Conservation (phyloP, 2,329 filamentous ascomycete species). For the Venturia oleaginea region DNA sequence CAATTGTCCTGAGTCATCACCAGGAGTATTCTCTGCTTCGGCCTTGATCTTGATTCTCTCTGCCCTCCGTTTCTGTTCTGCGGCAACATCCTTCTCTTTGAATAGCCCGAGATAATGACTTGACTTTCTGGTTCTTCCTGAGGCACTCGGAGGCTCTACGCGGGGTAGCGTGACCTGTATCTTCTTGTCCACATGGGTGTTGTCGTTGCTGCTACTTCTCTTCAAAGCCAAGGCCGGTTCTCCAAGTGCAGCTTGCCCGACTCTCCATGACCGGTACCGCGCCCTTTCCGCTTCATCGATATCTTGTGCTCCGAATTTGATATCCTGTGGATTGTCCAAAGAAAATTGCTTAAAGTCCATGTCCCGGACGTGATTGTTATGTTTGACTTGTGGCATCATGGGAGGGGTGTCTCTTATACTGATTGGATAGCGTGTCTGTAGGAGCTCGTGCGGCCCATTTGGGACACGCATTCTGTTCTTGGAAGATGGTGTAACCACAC, state of each 20-base stretch:
- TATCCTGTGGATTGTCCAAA: constrained; percentile 23
- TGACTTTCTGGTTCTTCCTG: constrained; percentile 54
- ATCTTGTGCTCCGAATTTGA: constrained; percentile 5
- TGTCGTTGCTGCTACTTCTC: constrained; percentile 34
- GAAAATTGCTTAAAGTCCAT: constrained; percentile 31
- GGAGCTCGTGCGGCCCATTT: constrained; percentile 18
- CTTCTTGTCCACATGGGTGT: constrained; percentile 47
- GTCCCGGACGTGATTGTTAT: not conserved
- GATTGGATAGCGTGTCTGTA: constrained; percentile 5
- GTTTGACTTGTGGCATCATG: constrained; percentile 18
- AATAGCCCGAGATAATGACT: constrained; percentile 58
- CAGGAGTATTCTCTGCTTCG: constrained; percentile 8
- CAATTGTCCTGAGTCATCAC: not conserved
- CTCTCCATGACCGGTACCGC: constrained; percentile 40
- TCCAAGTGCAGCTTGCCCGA: constrained; percentile 37
- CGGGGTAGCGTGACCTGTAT: constrained; percentile 56
- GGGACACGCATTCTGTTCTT: not conserved
- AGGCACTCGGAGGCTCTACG: constrained; percentile 41
- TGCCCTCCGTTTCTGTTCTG: constrained; percentile 43
- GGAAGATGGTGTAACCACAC: constrained; percentile 3
- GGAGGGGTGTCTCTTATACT: constrained; percentile 24
- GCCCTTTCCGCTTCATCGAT: constrained; percentile 32
- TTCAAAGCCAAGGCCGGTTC: constrained; percentile 27
- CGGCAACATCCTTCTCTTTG: constrained; percentile 50
- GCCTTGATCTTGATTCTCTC: constrained; percentile 4